Percentiles rank a stretch among this genome's conserved stretches.
Conservation (phyloP, 176 grass and related monocot genomes). For the Rhynchospora tenuis region DNA sequence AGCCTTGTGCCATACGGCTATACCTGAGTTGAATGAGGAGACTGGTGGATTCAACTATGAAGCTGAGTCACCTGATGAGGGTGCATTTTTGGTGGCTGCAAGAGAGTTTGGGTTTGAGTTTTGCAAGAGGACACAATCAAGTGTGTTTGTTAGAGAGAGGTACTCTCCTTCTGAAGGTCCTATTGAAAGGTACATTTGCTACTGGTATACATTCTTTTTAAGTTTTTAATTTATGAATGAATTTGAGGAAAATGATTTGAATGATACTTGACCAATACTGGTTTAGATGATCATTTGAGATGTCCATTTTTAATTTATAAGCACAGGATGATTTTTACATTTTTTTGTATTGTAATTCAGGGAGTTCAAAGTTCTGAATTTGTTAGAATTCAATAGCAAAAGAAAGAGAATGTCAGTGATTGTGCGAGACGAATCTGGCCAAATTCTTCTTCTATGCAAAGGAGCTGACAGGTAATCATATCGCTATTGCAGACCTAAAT, state of each 20-base stretch:
- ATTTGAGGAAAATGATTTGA: background rate
- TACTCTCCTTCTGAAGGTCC: conserved; percentile 49
- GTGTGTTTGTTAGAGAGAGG: conserved; percentile 68
- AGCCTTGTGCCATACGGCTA: conserved; percentile 77
- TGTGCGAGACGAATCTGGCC: conserved; percentile 75
- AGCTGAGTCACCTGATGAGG: conserved; percentile 97
- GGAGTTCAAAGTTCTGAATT: conserved; percentile 98
- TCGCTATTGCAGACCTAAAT: conserved; percentile 4
- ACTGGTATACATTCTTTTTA: background rate
- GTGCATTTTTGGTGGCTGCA: conserved; percentile 90
- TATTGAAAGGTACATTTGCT: conserved; percentile 49
- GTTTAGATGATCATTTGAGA: background rate
- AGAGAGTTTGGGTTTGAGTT: conserved; percentile 99
- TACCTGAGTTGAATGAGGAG: conserved; percentile 81
- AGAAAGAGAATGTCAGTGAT: conserved; percentile 98
- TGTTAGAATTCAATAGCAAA: conserved; percentile 99
- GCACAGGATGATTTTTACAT: conserved; percentile 3
- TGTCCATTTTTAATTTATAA: background rate
- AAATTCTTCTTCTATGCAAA: conserved; percentile 95
- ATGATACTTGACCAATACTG: background rate
- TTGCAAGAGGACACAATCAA: conserved; percentile 80
- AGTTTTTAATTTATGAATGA: background rate
- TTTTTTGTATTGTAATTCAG: conserved; percentile 35
- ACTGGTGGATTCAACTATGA: conserved; percentile 75
- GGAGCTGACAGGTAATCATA: conserved; percentile 77